phyloP scores from a whole-genome alignment of 768 basidiomycete genomes.

The Zangia roseola region DNA sequence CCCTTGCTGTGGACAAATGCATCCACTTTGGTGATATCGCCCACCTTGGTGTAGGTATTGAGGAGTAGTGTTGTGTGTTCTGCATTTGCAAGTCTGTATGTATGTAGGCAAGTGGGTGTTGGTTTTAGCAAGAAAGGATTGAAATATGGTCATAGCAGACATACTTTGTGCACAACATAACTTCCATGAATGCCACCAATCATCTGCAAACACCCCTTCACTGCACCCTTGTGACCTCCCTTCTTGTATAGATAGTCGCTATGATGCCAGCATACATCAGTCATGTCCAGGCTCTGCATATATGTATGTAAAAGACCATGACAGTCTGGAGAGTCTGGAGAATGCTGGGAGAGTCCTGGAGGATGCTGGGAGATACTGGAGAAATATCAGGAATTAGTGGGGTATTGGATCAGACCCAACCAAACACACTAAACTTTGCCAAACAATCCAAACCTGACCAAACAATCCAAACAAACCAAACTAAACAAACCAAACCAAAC shows the following conservation, averaged over 20 bases:
- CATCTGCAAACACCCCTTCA: slow-evolving; percentile 89
- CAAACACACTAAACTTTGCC: too few relatives aligned
- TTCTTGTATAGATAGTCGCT: slow-evolving; percentile 85
- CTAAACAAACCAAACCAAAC: too few relatives aligned
- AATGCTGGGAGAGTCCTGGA: too few relatives aligned
- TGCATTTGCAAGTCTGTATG: slow-evolving; percentile 85
- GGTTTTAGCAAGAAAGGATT: not conserved
- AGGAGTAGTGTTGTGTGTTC: slow-evolving; percentile 96
- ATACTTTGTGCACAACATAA: slow-evolving; percentile 94
- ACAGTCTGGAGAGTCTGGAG: too few relatives aligned
- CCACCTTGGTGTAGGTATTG: slow-evolving; percentile 96
- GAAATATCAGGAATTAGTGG: too few relatives aligned
- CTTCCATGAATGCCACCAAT: slow-evolving; percentile 91
- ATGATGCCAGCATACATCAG: slow-evolving; percentile 87
- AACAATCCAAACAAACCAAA: too few relatives aligned
- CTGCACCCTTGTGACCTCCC: slow-evolving; percentile 89
- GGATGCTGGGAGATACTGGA: too few relatives aligned
- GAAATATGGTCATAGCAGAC: slow-evolving; percentile 35
- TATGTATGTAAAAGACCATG: slow-evolving; percentile 81
- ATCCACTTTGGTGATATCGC: slow-evolving; percentile 85
- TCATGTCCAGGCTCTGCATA: slow-evolving; percentile 75
- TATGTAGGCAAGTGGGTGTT: slow-evolving; percentile 43
- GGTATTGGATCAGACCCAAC: too few relatives aligned
- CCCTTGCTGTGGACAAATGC: slow-evolving; percentile 91
- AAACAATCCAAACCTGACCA: too few relatives aligned